phyloP scores from a whole-genome alignment of 345 rosid species.

The Arabis alpina region DNA sequence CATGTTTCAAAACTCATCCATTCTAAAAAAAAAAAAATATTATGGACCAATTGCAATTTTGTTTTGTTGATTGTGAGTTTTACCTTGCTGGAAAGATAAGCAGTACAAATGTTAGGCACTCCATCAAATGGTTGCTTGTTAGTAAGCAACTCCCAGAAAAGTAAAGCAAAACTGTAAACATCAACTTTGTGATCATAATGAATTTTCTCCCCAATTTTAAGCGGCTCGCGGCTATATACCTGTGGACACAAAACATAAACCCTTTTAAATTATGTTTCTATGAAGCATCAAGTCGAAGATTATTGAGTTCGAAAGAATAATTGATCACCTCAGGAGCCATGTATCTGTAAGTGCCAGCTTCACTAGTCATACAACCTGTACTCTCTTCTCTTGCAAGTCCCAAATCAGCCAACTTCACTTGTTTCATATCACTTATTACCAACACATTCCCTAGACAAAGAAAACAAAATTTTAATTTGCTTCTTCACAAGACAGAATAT shows the following conservation, averaged over 20 bases:
- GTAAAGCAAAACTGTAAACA: conserved; percentile 68
- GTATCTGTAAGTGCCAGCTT: conserved; percentile 69
- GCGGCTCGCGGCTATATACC: conserved; percentile 54
- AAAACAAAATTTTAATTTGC: not conserved
- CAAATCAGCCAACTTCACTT: conserved; percentile 61
- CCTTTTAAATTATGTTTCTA: not conserved
- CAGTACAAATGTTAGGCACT: conserved; percentile 21
- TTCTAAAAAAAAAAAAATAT: not conserved
- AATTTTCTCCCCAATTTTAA: conserved; percentile 46
- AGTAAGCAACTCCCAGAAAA: conserved; percentile 69
- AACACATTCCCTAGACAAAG: conserved; percentile 55
- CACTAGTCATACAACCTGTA: conserved; percentile 55
- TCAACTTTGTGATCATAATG: conserved; percentile 77
- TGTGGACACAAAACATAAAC: conserved; percentile 28
- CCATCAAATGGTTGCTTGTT: conserved; percentile 58
- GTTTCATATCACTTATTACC: conserved; percentile 50
- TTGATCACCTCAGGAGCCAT: conserved; percentile 79
- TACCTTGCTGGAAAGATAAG: conserved; percentile 55
- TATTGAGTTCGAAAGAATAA: conserved; percentile 10
- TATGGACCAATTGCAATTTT: no score
- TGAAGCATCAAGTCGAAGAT: not conserved
- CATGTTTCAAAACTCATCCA: not conserved
- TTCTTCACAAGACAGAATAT: not conserved
- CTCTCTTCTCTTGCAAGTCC: conserved; percentile 62
- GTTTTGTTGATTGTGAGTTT: conserved; percentile 7